Base-by-base conservation (phyloP, 2,329 filamentous ascomycete species). In the Aspergillus ibericus region DNA sequence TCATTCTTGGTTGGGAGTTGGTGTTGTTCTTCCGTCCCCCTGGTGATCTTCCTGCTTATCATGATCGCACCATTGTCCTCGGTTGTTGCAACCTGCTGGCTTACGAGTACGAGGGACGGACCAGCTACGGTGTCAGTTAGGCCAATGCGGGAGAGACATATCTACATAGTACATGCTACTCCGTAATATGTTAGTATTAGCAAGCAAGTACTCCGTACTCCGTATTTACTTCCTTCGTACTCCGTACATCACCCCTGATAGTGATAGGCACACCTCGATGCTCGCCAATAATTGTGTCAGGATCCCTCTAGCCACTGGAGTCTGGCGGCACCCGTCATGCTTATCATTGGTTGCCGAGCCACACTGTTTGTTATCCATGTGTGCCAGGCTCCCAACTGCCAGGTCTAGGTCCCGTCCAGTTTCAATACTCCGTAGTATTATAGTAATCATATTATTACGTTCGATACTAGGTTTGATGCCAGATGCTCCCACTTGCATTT, bases 321-420 rank as follows among this genome's bases (percentile, higher is more conserved):
- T 53, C 22, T 40, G 29, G 40, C 44, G 51, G 51, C 51, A 53
- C 51, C 44, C 38, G 51, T 53, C 51, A 53, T 27, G 35, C 51
- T 29, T 53, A 40, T 40, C 29, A 53, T 53, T 53, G 51, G 51
- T 22, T 40, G 29, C 36, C 40, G 27, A 38, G 36, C 29, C 29
- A 16, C n/a, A 29, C 44, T 48, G 44, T 48, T 48, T 29, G 38
- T 29, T 38, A 38, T 38, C 36, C 51, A 32, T 53, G 18, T 36
- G 32, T 22, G 15, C 20, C 32, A 36, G 48, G 32, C n/a, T 34
- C 48, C 20, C 7, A 32, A 20, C 22, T 36, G n/a, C n/a, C 35
- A 51, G n/a, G 27, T 29, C 27, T 7, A 32, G 29, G 29, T 32
- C 29, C 29, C 10, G 29, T 3, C 12, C 9, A 1, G 29, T 32